Conservation (phyloP, 2,329 filamentous ascomycete species). For the Aschersonia sp. region DNA sequence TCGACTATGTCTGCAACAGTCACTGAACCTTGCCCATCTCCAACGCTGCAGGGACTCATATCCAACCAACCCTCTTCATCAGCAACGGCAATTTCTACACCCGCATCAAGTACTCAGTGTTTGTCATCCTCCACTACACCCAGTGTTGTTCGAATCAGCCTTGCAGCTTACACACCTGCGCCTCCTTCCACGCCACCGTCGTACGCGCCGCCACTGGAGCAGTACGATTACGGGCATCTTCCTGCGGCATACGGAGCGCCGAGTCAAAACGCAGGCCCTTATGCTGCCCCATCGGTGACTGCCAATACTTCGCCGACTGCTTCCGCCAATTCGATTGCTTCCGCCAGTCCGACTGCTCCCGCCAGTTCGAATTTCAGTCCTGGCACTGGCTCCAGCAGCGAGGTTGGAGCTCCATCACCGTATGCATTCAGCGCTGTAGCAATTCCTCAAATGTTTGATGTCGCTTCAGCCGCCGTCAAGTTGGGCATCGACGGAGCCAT, state of each 20-base stretch:
- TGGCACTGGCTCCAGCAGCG: not conserved
- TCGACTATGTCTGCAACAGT: not conserved
- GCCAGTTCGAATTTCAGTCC: not conserved
- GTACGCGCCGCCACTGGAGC: constrained; percentile 4
- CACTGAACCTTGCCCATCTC: not conserved
- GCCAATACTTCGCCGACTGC: not conserved
- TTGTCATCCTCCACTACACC: not conserved
- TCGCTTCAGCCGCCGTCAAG: not conserved
- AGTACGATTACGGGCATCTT: constrained; percentile 4
- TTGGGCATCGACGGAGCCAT: not conserved
- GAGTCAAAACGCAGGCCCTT: not conserved
- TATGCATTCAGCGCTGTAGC: not conserved
- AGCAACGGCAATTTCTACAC: not conserved
- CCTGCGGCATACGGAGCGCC: constrained; percentile 1
- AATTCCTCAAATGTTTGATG: not conserved
- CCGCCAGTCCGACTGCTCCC: too few species aligned
- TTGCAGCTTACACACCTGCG: constrained; percentile 2
- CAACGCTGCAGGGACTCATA: not conserved
- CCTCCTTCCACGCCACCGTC: constrained; percentile 3
- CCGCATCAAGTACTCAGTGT: not conserved
- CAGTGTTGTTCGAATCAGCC: not conserved
- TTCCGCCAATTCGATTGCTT: not conserved
- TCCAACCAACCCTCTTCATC: not conserved
- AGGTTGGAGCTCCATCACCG: not conserved
- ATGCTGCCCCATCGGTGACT: not conserved